Base-by-base conservation (phyloP, 805 yeast species). In the Diddensiella caesifluorescens region DNA sequence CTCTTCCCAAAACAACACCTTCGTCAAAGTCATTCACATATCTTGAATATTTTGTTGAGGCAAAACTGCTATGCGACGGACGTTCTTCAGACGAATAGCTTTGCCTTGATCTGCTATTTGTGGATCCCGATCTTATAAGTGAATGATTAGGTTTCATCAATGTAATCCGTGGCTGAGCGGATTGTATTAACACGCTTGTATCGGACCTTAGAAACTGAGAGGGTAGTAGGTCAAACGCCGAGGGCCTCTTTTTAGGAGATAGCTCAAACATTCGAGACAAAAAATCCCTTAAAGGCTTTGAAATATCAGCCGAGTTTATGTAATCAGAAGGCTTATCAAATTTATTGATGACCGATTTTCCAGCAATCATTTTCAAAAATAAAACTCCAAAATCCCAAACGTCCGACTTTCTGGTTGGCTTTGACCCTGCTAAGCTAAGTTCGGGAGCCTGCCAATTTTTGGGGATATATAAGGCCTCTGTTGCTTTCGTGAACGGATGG, bases 1-100 rank as follows among this genome's bases (percentile, higher is more conserved):
- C 99, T 52, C 80, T 78, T 2, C 99, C 99, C 5, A 92, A 64
- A 16, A 81, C 77, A 0, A 90, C 92, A 33, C 87, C 83, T 58
- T 92, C 98, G 61, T 92, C 98, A 62, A 94, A 92, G 59, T 92
- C 99, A 48, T 89, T 77, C 3, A 80, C 83, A 58, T 90, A 92
- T 49, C 98, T 70, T 0, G 95, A 87, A 43, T 21, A 27, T 20
- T 16, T 13, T 5, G 25, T 20, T 19, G 20, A 7, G 3, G 9
- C 19, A 12, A 16, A 13, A 32, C 22, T 19, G 19, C 31, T 22
- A 35, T 10, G 35, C n/a, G n/a, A n/a, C n/a, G n/a, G n/a, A 5
- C 34, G n/a, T 20, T 22, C 23, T 12, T 38, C 16, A n/a, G 10
- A 6, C 12, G 18, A 22, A 29, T 29, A 26, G 15, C 29, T 28